Evolutionary conservation across 768 basidiomycete genomes (phyloP).

Genomic region (Boletus rubroflammeus): DNA sequence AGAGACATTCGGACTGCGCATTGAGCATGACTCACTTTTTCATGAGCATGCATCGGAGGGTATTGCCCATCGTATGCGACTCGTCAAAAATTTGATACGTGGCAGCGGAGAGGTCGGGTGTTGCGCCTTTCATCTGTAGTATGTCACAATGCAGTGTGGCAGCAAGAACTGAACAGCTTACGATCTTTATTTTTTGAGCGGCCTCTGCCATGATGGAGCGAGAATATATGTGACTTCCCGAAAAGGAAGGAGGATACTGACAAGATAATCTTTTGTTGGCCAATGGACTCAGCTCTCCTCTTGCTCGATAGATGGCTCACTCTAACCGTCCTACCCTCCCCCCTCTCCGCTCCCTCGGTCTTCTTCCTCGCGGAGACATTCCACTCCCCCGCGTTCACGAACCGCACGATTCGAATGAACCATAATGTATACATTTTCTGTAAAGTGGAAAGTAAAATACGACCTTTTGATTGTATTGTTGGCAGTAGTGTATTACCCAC

Average conservation of each 20-base stretch:
- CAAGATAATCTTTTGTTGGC: no score
- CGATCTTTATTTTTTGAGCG: slow-evolving; percentile 32
- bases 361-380: slow-evolving; percentile 20
- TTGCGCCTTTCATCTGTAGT: slow-evolving; percentile 77
- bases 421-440: no score
- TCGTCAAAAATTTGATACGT: slow-evolving; percentile 93
- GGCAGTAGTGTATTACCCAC: neutral
- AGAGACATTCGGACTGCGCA: neutral
- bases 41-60: slow-evolving; percentile 97
- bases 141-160: slow-evolving; percentile 9
- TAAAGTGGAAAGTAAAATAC: neutral
- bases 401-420: slow-evolving; percentile 6
- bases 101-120: slow-evolving; percentile 78
- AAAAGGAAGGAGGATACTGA: neutral
- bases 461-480: slow-evolving; percentile 16
- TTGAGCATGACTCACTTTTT: slow-evolving; percentile 75
- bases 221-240: neutral
- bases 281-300: no score
- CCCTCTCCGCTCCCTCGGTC: slow-evolving; percentile 47
- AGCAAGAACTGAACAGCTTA: slow-evolving; percentile 12
- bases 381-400: slow-evolving; percentile 13
- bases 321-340: slow-evolving; percentile 50
- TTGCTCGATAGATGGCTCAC: no score
- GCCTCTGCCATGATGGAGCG: slow-evolving; percentile 25
- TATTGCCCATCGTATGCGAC: slow-evolving; percentile 94